Evolutionary conservation across 805 yeast genomes (phyloP).

Genomic region (Danielia reshetovae): DNA sequence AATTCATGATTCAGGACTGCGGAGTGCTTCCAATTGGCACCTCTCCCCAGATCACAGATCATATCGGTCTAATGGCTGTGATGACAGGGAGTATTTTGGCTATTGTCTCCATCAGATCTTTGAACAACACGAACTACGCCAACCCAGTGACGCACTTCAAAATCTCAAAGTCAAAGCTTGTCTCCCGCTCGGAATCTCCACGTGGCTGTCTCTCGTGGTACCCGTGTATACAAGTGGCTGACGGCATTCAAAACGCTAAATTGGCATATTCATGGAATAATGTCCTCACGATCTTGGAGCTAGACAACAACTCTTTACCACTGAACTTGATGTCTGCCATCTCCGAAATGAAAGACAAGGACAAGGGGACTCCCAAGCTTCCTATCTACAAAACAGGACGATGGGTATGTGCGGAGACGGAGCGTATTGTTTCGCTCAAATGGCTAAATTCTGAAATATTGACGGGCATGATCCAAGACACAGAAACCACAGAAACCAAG

Average conservation of each 20-base stretch:
- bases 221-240: conserved; percentile 42
- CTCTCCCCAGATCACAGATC: conserved; percentile 49
- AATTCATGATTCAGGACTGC: conserved; percentile 26
- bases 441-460: conserved; percentile 45
- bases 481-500: conserved; percentile 3
- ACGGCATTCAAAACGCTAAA: conserved; percentile 31
- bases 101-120: conserved; percentile 49
- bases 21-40: conserved; percentile 61
- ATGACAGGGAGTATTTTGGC: conserved; percentile 48
- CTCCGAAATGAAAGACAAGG: conserved; percentile 34
- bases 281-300: conserved; percentile 51
- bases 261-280: conserved; percentile 72
- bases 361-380: conserved; percentile 28
- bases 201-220: conserved; percentile 58
- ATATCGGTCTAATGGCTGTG: conserved; percentile 56
- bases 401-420: conserved; percentile 23
- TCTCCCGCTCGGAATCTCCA: not conserved
- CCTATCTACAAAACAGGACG: conserved; percentile 22
- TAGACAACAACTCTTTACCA: conserved; percentile 36
- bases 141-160: conserved; percentile 48
- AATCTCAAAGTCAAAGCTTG: conserved; percentile 42
- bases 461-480: conserved; percentile 7
- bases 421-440: conserved; percentile 43
- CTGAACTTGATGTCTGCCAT: conserved; percentile 22
- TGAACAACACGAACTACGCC: conserved; percentile 30